These are phyloP conservation scores for Calonectria naviculata DNA, from an alignment of 2,329 filamentous ascomycete genomes.

Conservation along the genomic window DNA sequence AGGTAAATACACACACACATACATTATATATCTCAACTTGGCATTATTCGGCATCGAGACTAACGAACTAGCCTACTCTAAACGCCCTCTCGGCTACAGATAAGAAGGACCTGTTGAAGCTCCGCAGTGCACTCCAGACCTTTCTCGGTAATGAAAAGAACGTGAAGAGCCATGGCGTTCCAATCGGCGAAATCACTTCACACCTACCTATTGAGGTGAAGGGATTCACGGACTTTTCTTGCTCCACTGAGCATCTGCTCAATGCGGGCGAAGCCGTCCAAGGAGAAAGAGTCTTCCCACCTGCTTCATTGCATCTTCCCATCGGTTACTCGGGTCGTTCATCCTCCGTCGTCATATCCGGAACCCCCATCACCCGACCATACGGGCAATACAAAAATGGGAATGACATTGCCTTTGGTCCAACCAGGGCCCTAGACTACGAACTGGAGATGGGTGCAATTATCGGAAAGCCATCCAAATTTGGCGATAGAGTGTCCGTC, in stretches of 20 bases:
- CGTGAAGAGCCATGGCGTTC: neutral
- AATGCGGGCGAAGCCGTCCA: conserved; percentile 59
- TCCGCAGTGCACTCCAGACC: neutral
- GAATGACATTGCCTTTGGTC: conserved; percentile 36
- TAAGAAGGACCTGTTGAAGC: conserved; percentile 6
- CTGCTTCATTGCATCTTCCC: conserved; percentile 60
- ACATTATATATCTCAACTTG: neutral
- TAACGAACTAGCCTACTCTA: neutral
- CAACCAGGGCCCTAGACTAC: conserved; percentile 51
- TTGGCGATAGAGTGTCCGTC: conserved; percentile 50
- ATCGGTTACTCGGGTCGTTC: conserved; percentile 66
- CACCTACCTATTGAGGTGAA: conserved; percentile 66
- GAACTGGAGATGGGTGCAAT: conserved; percentile 58
- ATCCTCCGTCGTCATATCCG: conserved; percentile 62
- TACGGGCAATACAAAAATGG: conserved; percentile 53
- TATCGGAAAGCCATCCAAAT: conserved; percentile 52
- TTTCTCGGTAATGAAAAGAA: neutral
- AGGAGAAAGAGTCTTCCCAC: conserved; percentile 51
- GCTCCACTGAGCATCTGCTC: conserved; percentile 62
- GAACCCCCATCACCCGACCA: conserved; percentile 59
- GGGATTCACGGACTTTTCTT: conserved; percentile 63
- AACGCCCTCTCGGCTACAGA: conserved; percentile 9
- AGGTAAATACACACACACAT: too few species aligned
- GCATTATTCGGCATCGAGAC: neutral
- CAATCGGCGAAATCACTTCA: conserved; percentile 42